Evolutionary conservation across 2,329 filamentous ascomycete genomes (phyloP), one percentile per base, ranked within the genome.

Genomic region (Basipetospora chlamydospora): DNA sequence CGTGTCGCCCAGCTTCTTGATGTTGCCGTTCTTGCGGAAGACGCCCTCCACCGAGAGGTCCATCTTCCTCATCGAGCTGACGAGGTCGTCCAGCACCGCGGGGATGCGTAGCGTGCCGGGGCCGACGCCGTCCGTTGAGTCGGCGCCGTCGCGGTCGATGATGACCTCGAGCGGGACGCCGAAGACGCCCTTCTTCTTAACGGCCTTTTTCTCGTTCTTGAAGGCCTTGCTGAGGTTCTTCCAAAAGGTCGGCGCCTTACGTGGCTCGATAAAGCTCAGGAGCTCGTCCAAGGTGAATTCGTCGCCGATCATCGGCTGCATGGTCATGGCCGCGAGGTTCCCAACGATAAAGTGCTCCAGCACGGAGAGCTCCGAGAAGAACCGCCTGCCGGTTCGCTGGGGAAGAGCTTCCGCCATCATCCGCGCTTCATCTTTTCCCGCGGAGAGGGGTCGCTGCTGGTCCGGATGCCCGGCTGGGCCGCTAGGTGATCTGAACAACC

Each of bases 11-110:
- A 95, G 67, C 46, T 87, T 83, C 56, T 90, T 88, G 61, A 98
- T 95, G 57, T 96, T 98, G 48, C 90, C 90, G 50, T 96, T 98
- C 69, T 98, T 98, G 47, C 90, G 78, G 73, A 98, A 98, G 16
- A 98, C 87, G 49, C 90, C 90, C 57, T 98, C 90, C 1, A 98
- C 85, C 2, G 88, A 96, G 63, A 98, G 86, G 56, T 98, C 90
- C 85, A 98, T 96, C 58, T 88, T 90, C 48, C 87, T 78, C 84
- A 98, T 94, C 10, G 87, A 86, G 4, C 83, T 81, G 26, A 98
- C 80, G 33, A 88, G 78, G 53, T 95, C 88, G 50, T 96, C 88
- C n/a, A 98, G 72, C 36, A 98, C 67, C n/a, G 85, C 82, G 3
- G 90, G 90, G 28, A 98, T 84, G 37, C 85, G 80, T 39, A 98